Conservation (phyloP, 1,284 basidiomycete genomes). For the Exobasidium cylindrosporum region DNA sequence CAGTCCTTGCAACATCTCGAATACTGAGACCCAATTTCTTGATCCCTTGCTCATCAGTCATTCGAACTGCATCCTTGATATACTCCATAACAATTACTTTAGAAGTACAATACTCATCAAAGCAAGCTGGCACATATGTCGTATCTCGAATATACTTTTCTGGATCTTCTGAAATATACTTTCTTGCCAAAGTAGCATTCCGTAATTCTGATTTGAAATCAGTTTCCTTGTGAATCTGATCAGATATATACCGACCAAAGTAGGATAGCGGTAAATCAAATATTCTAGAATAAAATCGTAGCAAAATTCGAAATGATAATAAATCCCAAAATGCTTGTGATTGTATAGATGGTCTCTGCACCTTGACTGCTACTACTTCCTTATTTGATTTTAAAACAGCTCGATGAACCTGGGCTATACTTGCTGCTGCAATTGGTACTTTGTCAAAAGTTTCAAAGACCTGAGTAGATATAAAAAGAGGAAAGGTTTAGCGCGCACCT, state of each 20-base stretch:
- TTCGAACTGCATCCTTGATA: conserved; percentile 34
- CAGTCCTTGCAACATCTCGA: conserved; percentile 31
- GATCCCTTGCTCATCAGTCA: conserved; percentile 39
- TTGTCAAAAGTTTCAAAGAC: conserved; percentile 35
- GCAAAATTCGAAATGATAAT: conserved; percentile 37
- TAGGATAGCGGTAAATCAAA: conserved; percentile 44
- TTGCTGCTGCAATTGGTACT: conserved; percentile 39
- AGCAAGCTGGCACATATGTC: conserved; percentile 40
- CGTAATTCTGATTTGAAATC: conserved; percentile 35
- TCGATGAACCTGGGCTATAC: conserved; percentile 46
- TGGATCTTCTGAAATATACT: conserved; percentile 33
- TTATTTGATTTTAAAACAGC: conserved; percentile 28
- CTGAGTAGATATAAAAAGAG: no score
- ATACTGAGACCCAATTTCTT: conserved; percentile 36
- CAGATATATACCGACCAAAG: conserved; percentile 41
- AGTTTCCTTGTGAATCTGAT: conserved; percentile 40
- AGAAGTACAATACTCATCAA: conserved; percentile 31
- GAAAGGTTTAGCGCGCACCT: conserved; percentile 3
- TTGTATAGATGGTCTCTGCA: conserved; percentile 44
- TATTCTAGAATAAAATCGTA: conserved; percentile 39
- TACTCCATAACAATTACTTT: conserved; percentile 45
- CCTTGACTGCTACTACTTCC: conserved; percentile 43
- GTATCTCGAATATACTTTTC: conserved; percentile 31
- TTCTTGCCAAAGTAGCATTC: conserved; percentile 33
- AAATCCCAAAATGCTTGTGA: conserved; percentile 46